These are phyloP conservation scores for Cadophora sp. DNA, from an alignment of 2,329 filamentous ascomycete species.

Conservation along the genomic window DNA sequence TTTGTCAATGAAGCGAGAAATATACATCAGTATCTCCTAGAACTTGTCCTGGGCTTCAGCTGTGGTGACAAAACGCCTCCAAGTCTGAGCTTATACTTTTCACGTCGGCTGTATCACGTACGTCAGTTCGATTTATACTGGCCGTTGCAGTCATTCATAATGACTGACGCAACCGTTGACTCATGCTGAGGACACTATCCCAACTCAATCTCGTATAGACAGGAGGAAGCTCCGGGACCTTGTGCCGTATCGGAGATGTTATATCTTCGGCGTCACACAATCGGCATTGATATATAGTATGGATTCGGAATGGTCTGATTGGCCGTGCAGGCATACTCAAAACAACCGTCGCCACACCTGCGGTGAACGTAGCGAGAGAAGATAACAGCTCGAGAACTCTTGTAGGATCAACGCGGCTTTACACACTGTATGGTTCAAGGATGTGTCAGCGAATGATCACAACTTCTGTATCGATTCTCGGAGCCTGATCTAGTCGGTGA, in stretches of 20 bases:
- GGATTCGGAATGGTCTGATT: not conserved
- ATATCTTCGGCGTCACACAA: not conserved
- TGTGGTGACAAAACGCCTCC: not conserved
- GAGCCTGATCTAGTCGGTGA: not conserved
- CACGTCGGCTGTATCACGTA: not conserved
- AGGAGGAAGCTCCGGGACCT: not conserved
- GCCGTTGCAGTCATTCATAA: not conserved
- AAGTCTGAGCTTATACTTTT: not conserved
- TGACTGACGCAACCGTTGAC: not conserved
- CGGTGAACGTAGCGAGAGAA: not conserved
- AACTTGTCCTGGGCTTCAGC: not conserved
- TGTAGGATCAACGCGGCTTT: not conserved
- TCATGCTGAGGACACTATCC: not conserved
- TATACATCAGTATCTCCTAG: not conserved
- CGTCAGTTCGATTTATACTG: not conserved
- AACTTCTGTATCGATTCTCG: not conserved
- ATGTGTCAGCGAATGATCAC: not conserved
- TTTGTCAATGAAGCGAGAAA: conserved; percentile 17
- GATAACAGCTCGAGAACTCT: not conserved
- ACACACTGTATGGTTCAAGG: not conserved
- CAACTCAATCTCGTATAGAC: not conserved
- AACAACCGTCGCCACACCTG: not conserved
- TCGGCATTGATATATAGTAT: not conserved
- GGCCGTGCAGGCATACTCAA: not conserved
- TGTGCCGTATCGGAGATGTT: not conserved